These are phyloP conservation scores for Ogataea paraovalis DNA, from an alignment of 805 yeast species.

Conservation along the genomic window DNA sequence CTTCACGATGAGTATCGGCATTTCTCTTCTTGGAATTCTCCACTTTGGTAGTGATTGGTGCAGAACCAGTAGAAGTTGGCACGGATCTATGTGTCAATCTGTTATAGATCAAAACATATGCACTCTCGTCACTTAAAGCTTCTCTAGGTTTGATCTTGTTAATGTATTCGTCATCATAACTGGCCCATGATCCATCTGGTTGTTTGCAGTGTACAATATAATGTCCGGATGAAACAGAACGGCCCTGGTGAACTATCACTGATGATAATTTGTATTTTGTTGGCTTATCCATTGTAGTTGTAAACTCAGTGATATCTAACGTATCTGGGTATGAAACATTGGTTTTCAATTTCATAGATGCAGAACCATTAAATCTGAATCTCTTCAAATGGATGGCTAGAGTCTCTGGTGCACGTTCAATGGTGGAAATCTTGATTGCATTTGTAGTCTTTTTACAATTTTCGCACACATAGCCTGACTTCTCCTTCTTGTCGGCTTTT, in stretches of 20 bases:
- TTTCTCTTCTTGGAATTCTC: background rate
- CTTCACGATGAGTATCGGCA: background rate
- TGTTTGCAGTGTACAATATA: slow-evolving; percentile 88
- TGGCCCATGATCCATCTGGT: slow-evolving; percentile 90
- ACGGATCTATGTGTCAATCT: slow-evolving; percentile 58
- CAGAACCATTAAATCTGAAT: slow-evolving; percentile 77
- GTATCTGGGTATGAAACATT: slow-evolving; percentile 76
- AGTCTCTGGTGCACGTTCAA: slow-evolving; percentile 84
- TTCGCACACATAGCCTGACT: slow-evolving; percentile 84
- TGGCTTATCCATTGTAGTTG: slow-evolving; percentile 41
- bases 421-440: slow-evolving; percentile 72
- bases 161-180: slow-evolving; percentile 90
- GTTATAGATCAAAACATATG: slow-evolving; percentile 85
- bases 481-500: slow-evolving; percentile 60
- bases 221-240: slow-evolving; percentile 90
- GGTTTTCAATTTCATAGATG: slow-evolving; percentile 81
- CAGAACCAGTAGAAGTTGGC: background rate
- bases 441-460: slow-evolving; percentile 72
- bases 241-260: slow-evolving; percentile 91
- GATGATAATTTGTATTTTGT: slow-evolving; percentile 68
- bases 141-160: slow-evolving; percentile 66
- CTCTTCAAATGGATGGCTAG: slow-evolving; percentile 83
- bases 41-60: background rate
- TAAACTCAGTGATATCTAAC: slow-evolving; percentile 67
- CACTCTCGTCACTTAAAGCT: slow-evolving; percentile 80